Percentiles rank a stretch among this genome's conserved stretches.
These are phyloP conservation scores for Inonotus obliquus DNA, from an alignment of 1,284 basidiomycete genomes.

Conservation along the genomic window DNA sequence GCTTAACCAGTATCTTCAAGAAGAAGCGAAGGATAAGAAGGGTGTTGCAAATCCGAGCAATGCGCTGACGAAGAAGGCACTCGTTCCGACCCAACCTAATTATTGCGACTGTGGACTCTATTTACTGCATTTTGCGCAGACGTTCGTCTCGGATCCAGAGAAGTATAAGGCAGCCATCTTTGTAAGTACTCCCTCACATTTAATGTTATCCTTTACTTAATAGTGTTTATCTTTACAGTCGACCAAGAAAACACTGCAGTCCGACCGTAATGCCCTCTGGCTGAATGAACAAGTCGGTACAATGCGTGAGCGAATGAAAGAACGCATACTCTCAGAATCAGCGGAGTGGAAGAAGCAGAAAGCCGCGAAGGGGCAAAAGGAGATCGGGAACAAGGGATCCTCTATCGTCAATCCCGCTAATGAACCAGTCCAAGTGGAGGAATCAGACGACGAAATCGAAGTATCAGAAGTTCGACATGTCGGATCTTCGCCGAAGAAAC, in stretches of 20 bases:
- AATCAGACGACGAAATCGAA: conserved; percentile 14
- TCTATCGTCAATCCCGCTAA: background rate
- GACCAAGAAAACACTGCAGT: conserved; percentile 24
- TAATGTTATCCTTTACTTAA: conserved; percentile 25
- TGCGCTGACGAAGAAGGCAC: conserved; percentile 39
- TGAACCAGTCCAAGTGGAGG: background rate
- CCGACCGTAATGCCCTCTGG: conserved; percentile 36
- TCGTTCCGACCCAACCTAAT: conserved; percentile 81
- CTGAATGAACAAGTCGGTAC: conserved; percentile 32
- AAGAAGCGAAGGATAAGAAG: conserved; percentile 81
- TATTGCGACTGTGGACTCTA: conserved; percentile 85
- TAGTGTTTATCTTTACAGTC: conserved; percentile 31
- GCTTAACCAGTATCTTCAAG: conserved; percentile 65
- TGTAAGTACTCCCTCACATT: conserved; percentile 1
- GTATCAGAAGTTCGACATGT: conserved; percentile 2
- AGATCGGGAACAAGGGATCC: conserved; percentile 24
- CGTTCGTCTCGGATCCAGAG: conserved; percentile 58
- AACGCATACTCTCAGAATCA: conserved; percentile 34
- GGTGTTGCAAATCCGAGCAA: conserved; percentile 38
- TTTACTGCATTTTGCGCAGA: conserved; percentile 73
- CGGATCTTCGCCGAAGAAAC: background rate
- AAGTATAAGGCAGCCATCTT: conserved; percentile 19
- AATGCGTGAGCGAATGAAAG: conserved; percentile 33
- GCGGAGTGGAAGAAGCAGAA: conserved; percentile 38
- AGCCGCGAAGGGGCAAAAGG: conserved; percentile 28